Evolutionary conservation across 1,139 yeast genomes (phyloP), one percentile per base, ranked within the genome.

Genomic region (Saccharomyces hybrid): DNA sequence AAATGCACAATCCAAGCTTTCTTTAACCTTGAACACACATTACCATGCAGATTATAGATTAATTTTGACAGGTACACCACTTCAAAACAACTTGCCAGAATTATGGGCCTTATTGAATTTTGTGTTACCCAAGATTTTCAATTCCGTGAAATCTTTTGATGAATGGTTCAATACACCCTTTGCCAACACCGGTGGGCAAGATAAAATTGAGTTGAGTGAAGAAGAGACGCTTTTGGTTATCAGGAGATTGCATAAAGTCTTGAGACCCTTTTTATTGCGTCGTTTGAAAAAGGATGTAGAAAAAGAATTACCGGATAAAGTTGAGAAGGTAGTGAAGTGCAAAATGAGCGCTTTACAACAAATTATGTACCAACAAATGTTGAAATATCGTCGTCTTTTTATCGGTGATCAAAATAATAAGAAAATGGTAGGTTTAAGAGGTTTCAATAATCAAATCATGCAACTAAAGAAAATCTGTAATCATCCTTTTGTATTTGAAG

Each of bases 261-360:
- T 93, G 67, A 81, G 99, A 68, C 99, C 99, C 2, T 93, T 93
- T 79, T 76, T 93, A 64, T 77, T 93, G 65, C 84, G 99, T 74
- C 85, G 99, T 76, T 80, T 93, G 74, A 93, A 93, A 74, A 91
- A 90, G 71, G 99, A 93, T 75, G 99, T 93, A 44, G 99, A 93
- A 69, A 91, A 90, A 68, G 98, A 91, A 68, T 79, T 93, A 61
- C 99, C 99, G 1, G 91, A 89, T 68, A 93, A 93, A 75, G 88
- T 93, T 53, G 99, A 93, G 73, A 90, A 85, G 69, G 98, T 93
- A 49, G 80, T 93, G 65, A 93, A 93, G 72, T 93, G 99, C 76
- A 89, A 89, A 71, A 85, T 89, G 85, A 88, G 96, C 49, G 84
- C 95, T 0, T 75, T 93, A 59, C 99, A 93, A 74, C 77, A 80